A percentile compares a stretch with the other conserved stretches of the same genome.
These are phyloP conservation scores for Tarenaya hassleriana DNA, from an alignment of 345 rosid genomes.

Conservation along the genomic window DNA sequence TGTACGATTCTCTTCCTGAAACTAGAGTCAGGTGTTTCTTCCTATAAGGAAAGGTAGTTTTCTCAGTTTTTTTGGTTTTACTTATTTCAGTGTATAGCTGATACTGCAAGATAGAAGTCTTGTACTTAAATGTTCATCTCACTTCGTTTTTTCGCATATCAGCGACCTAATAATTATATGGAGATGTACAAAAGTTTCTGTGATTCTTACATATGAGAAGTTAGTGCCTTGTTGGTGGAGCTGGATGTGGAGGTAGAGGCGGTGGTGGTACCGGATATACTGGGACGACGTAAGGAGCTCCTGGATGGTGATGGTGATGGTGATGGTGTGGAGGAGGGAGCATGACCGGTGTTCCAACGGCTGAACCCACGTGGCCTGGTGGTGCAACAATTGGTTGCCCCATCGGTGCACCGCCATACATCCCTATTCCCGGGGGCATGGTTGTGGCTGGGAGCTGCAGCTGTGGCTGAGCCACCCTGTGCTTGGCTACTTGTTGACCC, in stretches of 20 bases:
- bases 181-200: too few relatives aligned
- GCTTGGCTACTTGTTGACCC: slow-evolving; percentile 45
- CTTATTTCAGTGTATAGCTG: too few relatives aligned
- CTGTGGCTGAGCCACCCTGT: slow-evolving; percentile 29
- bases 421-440: slow-evolving; percentile 38
- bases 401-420: slow-evolving; percentile 59
- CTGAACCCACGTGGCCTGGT: slow-evolving; percentile 68
- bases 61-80: too few relatives aligned
- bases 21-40: too few relatives aligned
- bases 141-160: too few relatives aligned
- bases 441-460: slow-evolving; percentile 27
- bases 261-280: slow-evolving; percentile 65
- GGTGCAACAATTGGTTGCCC: slow-evolving; percentile 65
- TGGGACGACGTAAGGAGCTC: slow-evolving; percentile 49
- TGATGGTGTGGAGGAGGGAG: slow-evolving; percentile 56
- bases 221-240: slow-evolving; percentile 54
- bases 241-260: slow-evolving; percentile 47
- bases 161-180: too few relatives aligned
- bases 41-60: too few relatives aligned
- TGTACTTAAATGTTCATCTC: too few relatives aligned
- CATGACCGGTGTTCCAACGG: slow-evolving; percentile 88
- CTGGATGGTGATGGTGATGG: slow-evolving; percentile 47
- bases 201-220: slow-evolving; percentile 27
- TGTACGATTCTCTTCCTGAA: too few relatives aligned
- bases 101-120: too few relatives aligned